phyloP scores from a whole-genome alignment of 2,329 filamentous ascomycete species.

The Colletotrichum coccodes region DNA sequence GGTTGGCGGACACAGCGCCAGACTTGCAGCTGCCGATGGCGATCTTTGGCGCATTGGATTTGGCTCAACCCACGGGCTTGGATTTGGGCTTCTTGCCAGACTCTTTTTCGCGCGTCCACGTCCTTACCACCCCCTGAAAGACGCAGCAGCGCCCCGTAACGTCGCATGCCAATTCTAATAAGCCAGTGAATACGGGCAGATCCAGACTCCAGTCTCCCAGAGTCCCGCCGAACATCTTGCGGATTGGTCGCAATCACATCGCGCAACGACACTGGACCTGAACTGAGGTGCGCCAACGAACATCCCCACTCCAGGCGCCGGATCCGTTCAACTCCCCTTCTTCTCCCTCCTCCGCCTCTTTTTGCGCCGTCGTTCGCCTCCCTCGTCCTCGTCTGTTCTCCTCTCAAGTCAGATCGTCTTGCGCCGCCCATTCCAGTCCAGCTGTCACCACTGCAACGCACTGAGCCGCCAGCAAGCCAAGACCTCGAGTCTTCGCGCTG shows the following conservation, averaged over 20 bases:
- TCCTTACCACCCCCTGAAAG: constrained; percentile 21
- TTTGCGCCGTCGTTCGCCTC: background rate
- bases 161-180: constrained; percentile 16
- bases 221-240: background rate
- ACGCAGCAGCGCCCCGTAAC: constrained; percentile 20
- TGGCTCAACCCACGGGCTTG: constrained; percentile 21
- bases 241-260: background rate
- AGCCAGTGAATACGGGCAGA: background rate
- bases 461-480: constrained; percentile 5
- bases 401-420: background rate
- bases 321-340: constrained; percentile 10
- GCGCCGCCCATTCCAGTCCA: constrained; percentile 19
- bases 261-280: background rate
- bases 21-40: constrained; percentile 20
- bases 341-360: background rate
- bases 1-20: background rate
- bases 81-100: background rate
- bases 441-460: constrained; percentile 15
- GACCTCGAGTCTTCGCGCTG: background rate
- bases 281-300: constrained; percentile 23
- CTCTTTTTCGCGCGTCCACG: constrained; percentile 8
- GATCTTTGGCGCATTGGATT: constrained; percentile 20
- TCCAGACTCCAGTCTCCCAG: background rate
- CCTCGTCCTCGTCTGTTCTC: background rate
- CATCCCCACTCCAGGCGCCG: constrained; percentile 19